Evolutionary conservation across 2,329 filamentous ascomycete species (phyloP).

Genomic region (Epichloe elymi): DNA sequence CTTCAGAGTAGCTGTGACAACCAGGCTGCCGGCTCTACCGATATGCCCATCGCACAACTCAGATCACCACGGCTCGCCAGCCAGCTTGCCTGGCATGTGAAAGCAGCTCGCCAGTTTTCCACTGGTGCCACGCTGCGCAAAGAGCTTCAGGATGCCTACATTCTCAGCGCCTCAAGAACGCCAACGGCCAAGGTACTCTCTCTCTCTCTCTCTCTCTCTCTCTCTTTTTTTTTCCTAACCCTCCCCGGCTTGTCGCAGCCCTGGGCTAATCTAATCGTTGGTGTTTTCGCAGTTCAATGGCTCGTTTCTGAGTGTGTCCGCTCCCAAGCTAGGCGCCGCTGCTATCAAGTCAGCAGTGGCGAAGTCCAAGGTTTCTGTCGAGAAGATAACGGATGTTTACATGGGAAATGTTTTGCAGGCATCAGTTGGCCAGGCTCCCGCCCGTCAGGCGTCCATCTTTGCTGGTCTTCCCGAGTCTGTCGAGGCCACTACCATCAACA

Average conservation of each 20-base stretch:
- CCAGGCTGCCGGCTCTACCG: conserved; percentile 1
- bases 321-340: conserved; percentile 75
- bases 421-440: conserved; percentile 76
- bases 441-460: conserved; percentile 80
- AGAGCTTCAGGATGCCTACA: conserved; percentile 85
- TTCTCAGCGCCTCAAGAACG: conserved; percentile 78
- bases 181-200: conserved; percentile 67
- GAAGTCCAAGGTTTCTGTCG: conserved; percentile 70
- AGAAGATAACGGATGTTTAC: conserved; percentile 83
- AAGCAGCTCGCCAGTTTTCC: conserved; percentile 33
- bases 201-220: neutral
- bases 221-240: neutral
- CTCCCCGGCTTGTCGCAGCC: neutral
- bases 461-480: conserved; percentile 70
- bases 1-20: neutral
- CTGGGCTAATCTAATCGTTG: neutral
- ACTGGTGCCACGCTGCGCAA: conserved; percentile 31
- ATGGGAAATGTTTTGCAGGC: conserved; percentile 93
- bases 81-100: conserved; percentile 27
- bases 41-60: conserved; percentile 21
- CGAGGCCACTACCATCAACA: conserved; percentile 91
- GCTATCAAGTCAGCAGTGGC: conserved; percentile 85
- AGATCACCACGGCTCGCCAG: conserved; percentile 21
- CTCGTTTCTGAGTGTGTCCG: conserved; percentile 68
- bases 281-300: conserved; percentile 66